phyloP scores from a whole-genome alignment of 116 monocot genomes.

The Dioscorea cayenensis region DNA sequence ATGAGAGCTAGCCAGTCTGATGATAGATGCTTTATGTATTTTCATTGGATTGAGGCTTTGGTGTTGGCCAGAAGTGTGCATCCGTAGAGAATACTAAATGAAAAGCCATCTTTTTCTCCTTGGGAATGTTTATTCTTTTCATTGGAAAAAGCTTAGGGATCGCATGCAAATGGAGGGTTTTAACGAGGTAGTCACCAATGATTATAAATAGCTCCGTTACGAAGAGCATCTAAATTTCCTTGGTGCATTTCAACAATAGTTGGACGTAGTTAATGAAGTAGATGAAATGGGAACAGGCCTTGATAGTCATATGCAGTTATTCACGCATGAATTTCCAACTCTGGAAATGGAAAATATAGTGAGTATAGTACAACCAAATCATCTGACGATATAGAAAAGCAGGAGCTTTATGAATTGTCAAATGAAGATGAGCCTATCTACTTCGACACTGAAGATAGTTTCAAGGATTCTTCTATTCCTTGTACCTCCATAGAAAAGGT shows the following conservation, averaged over 20 bases:
- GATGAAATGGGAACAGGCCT: conserved; percentile 26
- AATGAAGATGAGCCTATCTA: not conserved
- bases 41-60: conserved; percentile 94
- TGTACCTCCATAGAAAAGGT: not conserved
- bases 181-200: conserved; percentile 48
- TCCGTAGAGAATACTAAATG: conserved; percentile 20
- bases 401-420: conserved; percentile 1
- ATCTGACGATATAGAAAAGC: conserved; percentile 3
- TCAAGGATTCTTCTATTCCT: not conserved
- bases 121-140: conserved; percentile 53
- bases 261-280: conserved; percentile 50
- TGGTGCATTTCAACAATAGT: conserved; percentile 16
- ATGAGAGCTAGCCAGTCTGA: conserved; percentile 87
- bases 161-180: conserved; percentile 64
- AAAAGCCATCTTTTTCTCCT: conserved; percentile 25
- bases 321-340: conserved; percentile 58
- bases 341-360: conserved; percentile 70
- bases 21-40: conserved; percentile 80
- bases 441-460: conserved; percentile 1
- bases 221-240: conserved; percentile 52
- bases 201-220: conserved; percentile 53
- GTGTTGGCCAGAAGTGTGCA: too few relatives aligned
- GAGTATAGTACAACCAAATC: conserved; percentile 11
- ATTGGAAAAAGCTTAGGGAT: conserved; percentile 64
- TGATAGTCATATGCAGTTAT: conserved; percentile 26